These are phyloP conservation scores for Aureobasidium vineae DNA, from an alignment of 2,329 filamentous ascomycete species.

Conservation along the genomic window DNA sequence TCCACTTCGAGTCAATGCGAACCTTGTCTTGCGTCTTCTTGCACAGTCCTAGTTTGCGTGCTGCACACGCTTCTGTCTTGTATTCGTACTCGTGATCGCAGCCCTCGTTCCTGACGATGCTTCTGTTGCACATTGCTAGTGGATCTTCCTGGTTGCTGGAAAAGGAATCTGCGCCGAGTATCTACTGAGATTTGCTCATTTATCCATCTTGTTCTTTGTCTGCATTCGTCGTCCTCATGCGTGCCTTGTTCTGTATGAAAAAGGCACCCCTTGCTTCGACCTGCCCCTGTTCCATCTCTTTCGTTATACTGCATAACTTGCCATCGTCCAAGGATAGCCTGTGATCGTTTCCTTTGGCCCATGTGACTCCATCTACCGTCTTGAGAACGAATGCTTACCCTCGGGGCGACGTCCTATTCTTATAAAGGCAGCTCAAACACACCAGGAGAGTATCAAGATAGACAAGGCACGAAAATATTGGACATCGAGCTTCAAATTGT, in stretches of 20 bases:
- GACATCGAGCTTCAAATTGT: slow-evolving; percentile 9
- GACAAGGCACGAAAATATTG: not conserved
- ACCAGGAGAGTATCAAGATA: no score
- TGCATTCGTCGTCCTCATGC: not conserved
- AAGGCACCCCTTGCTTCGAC: slow-evolving; percentile 8
- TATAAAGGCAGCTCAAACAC: not conserved
- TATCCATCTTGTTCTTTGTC: not conserved
- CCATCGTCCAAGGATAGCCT: not conserved
- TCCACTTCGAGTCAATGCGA: not conserved
- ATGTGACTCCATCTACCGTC: not conserved
- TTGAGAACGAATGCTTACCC: no score
- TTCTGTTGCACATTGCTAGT: slow-evolving; percentile 23
- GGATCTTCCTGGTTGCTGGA: not conserved
- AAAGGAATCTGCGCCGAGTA: not conserved
- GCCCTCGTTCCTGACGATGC: not conserved
- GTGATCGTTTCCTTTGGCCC: not conserved
- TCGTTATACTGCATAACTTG: not conserved
- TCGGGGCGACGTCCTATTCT: no score
- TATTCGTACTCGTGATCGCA: slow-evolving; percentile 4
- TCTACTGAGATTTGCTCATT: not conserved
- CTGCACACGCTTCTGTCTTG: slow-evolving; percentile 4
- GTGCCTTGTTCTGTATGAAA: slow-evolving; percentile 7
- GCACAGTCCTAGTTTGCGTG: not conserved
- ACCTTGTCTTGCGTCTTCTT: slow-evolving; percentile 17
- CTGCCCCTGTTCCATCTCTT: not conserved